Percentiles rank a stretch among this genome's conserved stretches.
These are phyloP conservation scores for Eremochloa ophiuroides DNA, from an alignment of 176 grass and related monocot genomes.

Conservation along the genomic window DNA sequence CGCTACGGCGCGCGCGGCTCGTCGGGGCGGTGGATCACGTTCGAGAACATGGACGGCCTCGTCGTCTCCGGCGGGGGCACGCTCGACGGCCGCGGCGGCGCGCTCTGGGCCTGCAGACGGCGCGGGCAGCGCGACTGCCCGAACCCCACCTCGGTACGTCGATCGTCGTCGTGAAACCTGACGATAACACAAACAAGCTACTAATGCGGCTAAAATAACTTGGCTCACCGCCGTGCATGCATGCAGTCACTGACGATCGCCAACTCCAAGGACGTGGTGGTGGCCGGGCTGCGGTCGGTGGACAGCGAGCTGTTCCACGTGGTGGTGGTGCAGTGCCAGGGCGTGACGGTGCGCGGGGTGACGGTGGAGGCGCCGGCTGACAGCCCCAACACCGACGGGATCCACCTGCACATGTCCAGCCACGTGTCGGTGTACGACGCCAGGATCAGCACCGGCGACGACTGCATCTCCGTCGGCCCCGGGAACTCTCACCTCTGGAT, in stretches of 20 bases:
- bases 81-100: constrained; percentile 57
- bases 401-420: constrained; percentile 79
- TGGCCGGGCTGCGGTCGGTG: constrained; percentile 57
- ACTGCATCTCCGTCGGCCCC: constrained; percentile 87
- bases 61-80: constrained; percentile 70
- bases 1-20: constrained; percentile 10
- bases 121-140: constrained; percentile 31
- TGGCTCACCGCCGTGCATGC: neutral
- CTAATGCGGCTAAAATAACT: neutral
- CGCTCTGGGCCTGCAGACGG: constrained; percentile 69
- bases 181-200: neutral
- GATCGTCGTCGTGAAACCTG: neutral
- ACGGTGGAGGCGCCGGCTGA: constrained; percentile 52
- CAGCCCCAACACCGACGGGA: constrained; percentile 94
- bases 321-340: constrained; percentile 53
- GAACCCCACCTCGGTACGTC: constrained; percentile 43
- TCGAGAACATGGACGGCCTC: constrained; percentile 61
- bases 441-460: constrained; percentile 75
- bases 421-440: constrained; percentile 52
- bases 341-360: constrained; percentile 53
- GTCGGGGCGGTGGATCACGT: constrained; percentile 51
- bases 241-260: constrained; percentile 73
- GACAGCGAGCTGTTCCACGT: constrained; percentile 79
- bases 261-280: constrained; percentile 61
- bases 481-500: constrained; percentile 83